phyloP scores from a whole-genome alignment of 768 basidiomycete genomes.

The Pisolithus orientalis region DNA sequence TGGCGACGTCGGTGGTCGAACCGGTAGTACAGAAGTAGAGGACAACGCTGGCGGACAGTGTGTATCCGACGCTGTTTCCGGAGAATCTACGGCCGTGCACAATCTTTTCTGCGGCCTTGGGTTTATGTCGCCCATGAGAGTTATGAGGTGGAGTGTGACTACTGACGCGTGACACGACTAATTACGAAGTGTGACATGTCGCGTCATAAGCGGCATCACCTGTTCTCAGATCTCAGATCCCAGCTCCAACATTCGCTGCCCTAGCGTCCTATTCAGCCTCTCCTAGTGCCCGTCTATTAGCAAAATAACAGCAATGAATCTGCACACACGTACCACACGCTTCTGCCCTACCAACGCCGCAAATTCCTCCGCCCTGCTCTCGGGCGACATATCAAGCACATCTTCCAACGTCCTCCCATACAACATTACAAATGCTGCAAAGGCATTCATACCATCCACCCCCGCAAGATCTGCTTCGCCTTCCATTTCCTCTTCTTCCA shows the following conservation, averaged over 20 bases:
- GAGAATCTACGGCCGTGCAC: slow-evolving; percentile 13
- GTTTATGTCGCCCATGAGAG: slow-evolving; percentile 20
- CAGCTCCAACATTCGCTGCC: slow-evolving; percentile 68
- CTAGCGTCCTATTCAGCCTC: too few relatives aligned
- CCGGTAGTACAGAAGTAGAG: not conserved
- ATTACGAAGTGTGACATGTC: slow-evolving; percentile 22
- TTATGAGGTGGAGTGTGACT: slow-evolving; percentile 1
- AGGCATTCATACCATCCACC: too few relatives aligned
- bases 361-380: too few relatives aligned
- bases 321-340: too few relatives aligned
- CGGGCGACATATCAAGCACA: too few relatives aligned
- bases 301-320: too few relatives aligned
- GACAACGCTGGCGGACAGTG: not conserved
- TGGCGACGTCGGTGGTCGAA: not conserved
- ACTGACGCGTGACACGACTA: slow-evolving; percentile 20
- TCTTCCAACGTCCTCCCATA: too few relatives aligned
- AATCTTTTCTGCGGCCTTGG: slow-evolving; percentile 32
- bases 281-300: too few relatives aligned
- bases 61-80: not conserved
- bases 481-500: too few relatives aligned
- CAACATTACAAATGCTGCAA: too few relatives aligned
- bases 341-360: too few relatives aligned
- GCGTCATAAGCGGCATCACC: slow-evolving; percentile 21
- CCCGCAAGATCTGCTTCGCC: too few relatives aligned
- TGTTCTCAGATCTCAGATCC: slow-evolving; percentile 48